Conservation (phyloP, 163 green algal species). For the Smithsoniella earleae region DNA sequence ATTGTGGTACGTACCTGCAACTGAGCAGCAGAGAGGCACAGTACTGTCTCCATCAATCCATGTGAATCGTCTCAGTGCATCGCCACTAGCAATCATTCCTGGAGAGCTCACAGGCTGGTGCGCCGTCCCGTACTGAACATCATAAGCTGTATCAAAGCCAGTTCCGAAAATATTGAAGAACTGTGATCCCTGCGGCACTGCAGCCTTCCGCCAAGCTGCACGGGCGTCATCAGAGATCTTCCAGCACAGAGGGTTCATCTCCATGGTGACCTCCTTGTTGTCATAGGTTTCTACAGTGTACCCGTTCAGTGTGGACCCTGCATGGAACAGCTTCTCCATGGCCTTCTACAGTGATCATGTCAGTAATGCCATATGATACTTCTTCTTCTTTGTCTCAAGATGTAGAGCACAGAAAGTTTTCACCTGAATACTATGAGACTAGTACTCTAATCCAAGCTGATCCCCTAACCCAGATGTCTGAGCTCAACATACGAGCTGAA, state of each 20-base stretch:
- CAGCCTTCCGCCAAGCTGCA: neutral
- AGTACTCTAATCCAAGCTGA: too few species aligned
- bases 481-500: too few species aligned
- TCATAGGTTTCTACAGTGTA: neutral
- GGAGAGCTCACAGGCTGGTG: slow-evolving; percentile 3
- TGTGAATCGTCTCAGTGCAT: slow-evolving; percentile 28
- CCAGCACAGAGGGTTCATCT: slow-evolving; percentile 32
- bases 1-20: neutral
- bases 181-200: slow-evolving; percentile 28
- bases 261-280: slow-evolving; percentile 16
- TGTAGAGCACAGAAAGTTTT: too few species aligned
- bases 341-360: too few species aligned
- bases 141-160: slow-evolving; percentile 35
- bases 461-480: too few species aligned
- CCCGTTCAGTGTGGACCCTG: too few species aligned
- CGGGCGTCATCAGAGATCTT: slow-evolving; percentile 27
- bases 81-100: slow-evolving; percentile 3
- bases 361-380: too few species aligned
- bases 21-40: slow-evolving; percentile 32
- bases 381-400: too few species aligned
- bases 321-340: too few species aligned
- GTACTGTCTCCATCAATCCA: slow-evolving; percentile 37
- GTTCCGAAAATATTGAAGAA: slow-evolving; percentile 38
- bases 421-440: too few species aligned
- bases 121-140: slow-evolving; percentile 33